These are phyloP conservation scores for Eutrema heterophyllum DNA, from an alignment of 345 rosid species.

Conservation along the genomic window DNA sequence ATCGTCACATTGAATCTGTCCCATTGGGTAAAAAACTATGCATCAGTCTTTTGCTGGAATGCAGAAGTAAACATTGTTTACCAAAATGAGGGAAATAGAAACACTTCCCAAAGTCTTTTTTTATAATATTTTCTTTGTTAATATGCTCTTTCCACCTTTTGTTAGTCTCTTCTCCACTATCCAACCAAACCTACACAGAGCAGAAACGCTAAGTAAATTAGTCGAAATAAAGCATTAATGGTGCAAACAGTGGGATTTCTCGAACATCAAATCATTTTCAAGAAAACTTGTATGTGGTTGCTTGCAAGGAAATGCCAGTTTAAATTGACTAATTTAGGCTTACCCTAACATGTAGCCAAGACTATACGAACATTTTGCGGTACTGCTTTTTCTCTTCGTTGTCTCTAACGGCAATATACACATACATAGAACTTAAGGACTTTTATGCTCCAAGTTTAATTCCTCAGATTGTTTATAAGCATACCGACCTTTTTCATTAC, in stretches of 20 bases:
- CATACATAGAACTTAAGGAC: background rate
- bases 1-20: background rate
- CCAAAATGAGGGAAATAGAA: slow-evolving; percentile 26
- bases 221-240: background rate
- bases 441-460: background rate
- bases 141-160: slow-evolving; percentile 20
- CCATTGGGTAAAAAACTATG: slow-evolving; percentile 12
- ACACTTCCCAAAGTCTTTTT: slow-evolving; percentile 7
- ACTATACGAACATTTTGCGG: slow-evolving; percentile 66
- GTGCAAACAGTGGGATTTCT: no score
- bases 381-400: slow-evolving; percentile 65
- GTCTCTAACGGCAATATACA: slow-evolving; percentile 61
- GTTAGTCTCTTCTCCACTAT: slow-evolving; percentile 34
- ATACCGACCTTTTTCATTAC: slow-evolving; percentile 74
- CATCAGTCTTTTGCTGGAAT: slow-evolving; percentile 27
- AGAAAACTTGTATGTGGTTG: background rate
- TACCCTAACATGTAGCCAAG: slow-evolving; percentile 18
- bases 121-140: background rate
- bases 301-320: background rate
- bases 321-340: background rate
- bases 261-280: background rate
- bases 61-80: slow-evolving; percentile 23
- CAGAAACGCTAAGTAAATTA: background rate
- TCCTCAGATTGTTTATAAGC: background rate
- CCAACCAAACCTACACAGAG: slow-evolving; percentile 30